phyloP scores from a whole-genome alignment of 768 basidiomycete species.

The Fistulinella prunicolor region DNA sequence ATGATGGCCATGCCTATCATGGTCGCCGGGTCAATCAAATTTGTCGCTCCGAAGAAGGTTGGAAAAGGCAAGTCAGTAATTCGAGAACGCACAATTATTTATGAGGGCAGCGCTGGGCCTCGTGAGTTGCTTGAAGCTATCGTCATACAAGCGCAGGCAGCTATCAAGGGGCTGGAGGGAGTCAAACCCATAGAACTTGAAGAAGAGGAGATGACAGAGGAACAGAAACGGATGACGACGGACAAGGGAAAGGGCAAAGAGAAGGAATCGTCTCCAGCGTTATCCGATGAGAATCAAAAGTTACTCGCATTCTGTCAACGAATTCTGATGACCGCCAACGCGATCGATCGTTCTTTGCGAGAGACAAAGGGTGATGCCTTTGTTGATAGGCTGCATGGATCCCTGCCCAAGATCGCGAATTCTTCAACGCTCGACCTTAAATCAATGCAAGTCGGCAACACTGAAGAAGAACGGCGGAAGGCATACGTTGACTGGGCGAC shows the following conservation, averaged over 20 bases:
- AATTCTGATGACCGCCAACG: constrained; percentile 76
- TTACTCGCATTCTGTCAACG: constrained; percentile 81
- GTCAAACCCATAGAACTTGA: constrained; percentile 46
- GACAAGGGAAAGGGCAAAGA: constrained; percentile 67
- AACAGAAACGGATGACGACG: constrained; percentile 82
- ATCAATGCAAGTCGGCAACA: constrained; percentile 41
- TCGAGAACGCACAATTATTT: constrained; percentile 79
- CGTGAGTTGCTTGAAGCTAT: constrained; percentile 90
- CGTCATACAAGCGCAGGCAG: constrained; percentile 90
- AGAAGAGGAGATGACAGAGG: constrained; percentile 77
- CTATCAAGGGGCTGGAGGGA: constrained; percentile 81
- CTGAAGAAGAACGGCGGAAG: constrained; percentile 65
- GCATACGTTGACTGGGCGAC: constrained; percentile 85
- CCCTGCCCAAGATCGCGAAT: constrained; percentile 69
- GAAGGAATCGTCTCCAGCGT: constrained; percentile 33
- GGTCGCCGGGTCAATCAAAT: constrained; percentile 70
- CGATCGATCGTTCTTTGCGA: constrained; percentile 83
- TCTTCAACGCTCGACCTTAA: constrained; percentile 45
- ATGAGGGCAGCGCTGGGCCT: constrained; percentile 89
- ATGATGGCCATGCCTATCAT: constrained; percentile 99
- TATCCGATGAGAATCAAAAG: constrained; percentile 74
- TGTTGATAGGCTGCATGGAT: constrained; percentile 70
- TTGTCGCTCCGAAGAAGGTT: constrained; percentile 54
- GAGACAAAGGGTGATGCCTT: constrained; percentile 91
- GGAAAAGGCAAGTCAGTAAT: constrained; percentile 46